phyloP scores from a whole-genome alignment of 73 alveolate species.

The Stentor coeruleus region DNA sequence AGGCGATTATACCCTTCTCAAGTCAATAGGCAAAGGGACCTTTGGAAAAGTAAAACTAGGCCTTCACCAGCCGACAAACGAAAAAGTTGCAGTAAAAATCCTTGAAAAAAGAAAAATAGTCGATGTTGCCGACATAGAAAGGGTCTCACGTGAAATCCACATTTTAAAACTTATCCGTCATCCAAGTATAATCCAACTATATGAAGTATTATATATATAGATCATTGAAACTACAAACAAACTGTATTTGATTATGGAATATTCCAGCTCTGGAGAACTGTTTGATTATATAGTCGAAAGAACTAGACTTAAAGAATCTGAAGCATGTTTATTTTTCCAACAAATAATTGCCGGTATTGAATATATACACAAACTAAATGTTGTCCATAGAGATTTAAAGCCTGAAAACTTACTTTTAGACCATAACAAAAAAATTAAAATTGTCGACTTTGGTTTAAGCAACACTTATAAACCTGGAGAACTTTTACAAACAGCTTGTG shows the following conservation, averaged over 20 bases:
- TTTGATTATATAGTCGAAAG: conserved; percentile 78
- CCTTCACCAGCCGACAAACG: conserved; percentile 34
- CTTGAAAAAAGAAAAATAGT: conserved; percentile 63
- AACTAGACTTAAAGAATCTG: conserved; percentile 67
- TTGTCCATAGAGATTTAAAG: conserved; percentile 91
- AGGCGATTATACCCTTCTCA: background rate
- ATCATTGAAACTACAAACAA: conserved; percentile 72
- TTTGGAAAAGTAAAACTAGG: conserved; percentile 50
- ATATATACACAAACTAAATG: conserved; percentile 64
- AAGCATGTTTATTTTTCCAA: conserved; percentile 63
- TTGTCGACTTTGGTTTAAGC: conserved; percentile 70
- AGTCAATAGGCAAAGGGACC: conserved; percentile 49
- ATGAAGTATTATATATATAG: conserved; percentile 74
- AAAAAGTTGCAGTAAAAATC: conserved; percentile 64
- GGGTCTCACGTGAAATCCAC: conserved; percentile 84
- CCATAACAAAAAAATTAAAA: conserved; percentile 51
- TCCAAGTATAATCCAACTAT: conserved; percentile 73
- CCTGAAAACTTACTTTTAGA: conserved; percentile 87
- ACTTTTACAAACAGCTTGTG: conserved; percentile 62
- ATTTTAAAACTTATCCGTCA: conserved; percentile 74
- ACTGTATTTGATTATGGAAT: conserved; percentile 83
- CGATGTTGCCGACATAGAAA: conserved; percentile 70
- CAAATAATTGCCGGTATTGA: conserved; percentile 81
- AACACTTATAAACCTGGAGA: conserved; percentile 52
- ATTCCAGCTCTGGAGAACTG: conserved; percentile 83